Conservation (phyloP, 768 basidiomycete genomes). For the Russula compacta region DNA sequence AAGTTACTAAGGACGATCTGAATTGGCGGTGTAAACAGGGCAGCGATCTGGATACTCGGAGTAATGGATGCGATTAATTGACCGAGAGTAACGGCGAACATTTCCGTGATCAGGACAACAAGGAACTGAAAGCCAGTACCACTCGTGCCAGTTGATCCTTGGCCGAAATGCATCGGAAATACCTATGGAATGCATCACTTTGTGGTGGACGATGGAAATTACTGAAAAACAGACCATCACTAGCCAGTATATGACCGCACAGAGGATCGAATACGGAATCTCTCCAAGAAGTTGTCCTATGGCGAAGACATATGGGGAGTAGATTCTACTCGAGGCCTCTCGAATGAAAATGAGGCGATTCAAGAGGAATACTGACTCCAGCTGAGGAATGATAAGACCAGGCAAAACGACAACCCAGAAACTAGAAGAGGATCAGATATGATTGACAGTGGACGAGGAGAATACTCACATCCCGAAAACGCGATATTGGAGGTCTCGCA, state of each 20-base stretch:
- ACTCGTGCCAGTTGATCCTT: conserved; percentile 49
- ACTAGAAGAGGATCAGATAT: conserved; percentile 3
- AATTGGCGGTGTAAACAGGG: conserved; percentile 72
- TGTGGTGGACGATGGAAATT: background rate
- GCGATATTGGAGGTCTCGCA: conserved; percentile 69
- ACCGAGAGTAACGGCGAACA: conserved; percentile 65
- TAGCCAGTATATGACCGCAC: conserved; percentile 70
- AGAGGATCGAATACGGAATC: conserved; percentile 67
- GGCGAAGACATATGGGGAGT: conserved; percentile 79
- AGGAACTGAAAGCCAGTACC: conserved; percentile 70
- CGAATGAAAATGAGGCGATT: conserved; percentile 38
- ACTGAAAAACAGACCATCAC: conserved; percentile 41
- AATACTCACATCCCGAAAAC: conserved; percentile 54
- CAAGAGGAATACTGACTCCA: conserved; percentile 76
- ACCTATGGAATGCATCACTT: conserved; percentile 26
- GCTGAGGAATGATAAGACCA: conserved; percentile 73
- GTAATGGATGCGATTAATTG: conserved; percentile 68
- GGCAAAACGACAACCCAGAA: conserved; percentile 63
- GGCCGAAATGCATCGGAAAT: conserved; percentile 61
- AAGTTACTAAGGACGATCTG: conserved; percentile 55
- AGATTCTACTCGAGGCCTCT: conserved; percentile 82
- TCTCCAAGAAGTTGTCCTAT: conserved; percentile 76
- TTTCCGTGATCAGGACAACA: conserved; percentile 60
- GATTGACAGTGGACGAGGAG: too few species aligned
- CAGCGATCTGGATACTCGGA: conserved; percentile 62